phyloP scores from a whole-genome alignment of 2,329 filamentous ascomycete genomes.

The Trichoderma harzianum region DNA sequence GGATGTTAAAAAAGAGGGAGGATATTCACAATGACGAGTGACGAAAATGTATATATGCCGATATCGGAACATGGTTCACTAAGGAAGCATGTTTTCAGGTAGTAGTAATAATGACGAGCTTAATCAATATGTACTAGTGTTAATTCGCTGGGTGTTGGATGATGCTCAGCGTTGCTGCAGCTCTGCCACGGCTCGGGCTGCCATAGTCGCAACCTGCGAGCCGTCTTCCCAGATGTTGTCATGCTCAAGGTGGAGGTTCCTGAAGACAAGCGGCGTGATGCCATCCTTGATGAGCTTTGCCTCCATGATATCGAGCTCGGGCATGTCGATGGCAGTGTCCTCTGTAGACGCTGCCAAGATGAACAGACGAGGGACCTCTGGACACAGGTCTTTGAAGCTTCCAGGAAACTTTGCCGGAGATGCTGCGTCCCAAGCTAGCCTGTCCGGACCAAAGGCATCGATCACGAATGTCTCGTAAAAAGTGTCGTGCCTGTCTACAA shows the following conservation, averaged over 20 bases:
- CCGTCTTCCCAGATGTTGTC: constrained; percentile 63
- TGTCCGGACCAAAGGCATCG: constrained; percentile 58
- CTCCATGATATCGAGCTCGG: constrained; percentile 58
- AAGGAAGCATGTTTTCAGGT: neutral
- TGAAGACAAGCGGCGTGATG: constrained; percentile 31
- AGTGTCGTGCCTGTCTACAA: constrained; percentile 45
- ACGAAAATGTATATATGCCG: neutral
- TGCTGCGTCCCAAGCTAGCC: constrained; percentile 48
- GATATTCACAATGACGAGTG: neutral
- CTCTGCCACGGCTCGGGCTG: constrained; percentile 28
- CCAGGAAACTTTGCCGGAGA: constrained; percentile 50
- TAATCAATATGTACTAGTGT: neutral
- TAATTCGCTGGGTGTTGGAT: neutral
- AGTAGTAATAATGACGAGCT: constrained; percentile 1
- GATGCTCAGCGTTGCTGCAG: neutral
- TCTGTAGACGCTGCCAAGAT: constrained; percentile 46
- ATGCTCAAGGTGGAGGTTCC: constrained; percentile 55
- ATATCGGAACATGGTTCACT: constrained; percentile 3
- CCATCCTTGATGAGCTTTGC: constrained; percentile 40
- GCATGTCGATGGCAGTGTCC: constrained; percentile 51
- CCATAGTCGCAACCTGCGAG: constrained; percentile 49
- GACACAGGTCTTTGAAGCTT: constrained; percentile 42
- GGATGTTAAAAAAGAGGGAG: neutral
- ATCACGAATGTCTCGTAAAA: constrained; percentile 55
- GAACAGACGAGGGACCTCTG: constrained; percentile 28